Evolutionary conservation across 208 protist genomes (phyloP), one percentile per base, ranked within the genome.

Genomic region (Trypanosoma congolense): DNA sequence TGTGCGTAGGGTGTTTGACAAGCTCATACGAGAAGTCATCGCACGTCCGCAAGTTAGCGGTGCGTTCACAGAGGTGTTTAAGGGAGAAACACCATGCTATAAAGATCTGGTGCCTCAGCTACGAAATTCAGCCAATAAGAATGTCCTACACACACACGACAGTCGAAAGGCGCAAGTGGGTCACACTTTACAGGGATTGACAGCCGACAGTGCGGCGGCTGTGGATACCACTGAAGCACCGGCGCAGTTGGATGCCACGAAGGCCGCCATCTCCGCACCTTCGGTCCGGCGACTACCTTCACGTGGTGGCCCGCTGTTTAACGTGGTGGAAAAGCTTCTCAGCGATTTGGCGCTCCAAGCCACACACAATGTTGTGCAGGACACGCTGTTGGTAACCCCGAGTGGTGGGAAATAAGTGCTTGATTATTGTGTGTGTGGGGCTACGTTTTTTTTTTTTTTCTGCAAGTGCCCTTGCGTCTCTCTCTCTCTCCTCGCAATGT

Each of bases 11-110:
- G 55, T 89, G 12, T 44, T 91, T 62, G 81, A 90, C 18, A 78
- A 87, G 51, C 53, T 91, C 42, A 36, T 94, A 47, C 80, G 79
- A 45, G 49, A 57, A n/a, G 61, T 88, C 9, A 73, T 94, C 22
- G 69, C 65, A 18, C 58, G 70, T 3, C 72, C 80, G 3, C 56
- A 41, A 18, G 77, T 91, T 36, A 65, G 69, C 29, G 57, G 36
- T 14, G 76, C 83, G 26, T 86, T 91, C 54, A 82, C 73, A 12
- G 80, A 83, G 48, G 59, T 65, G 3, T 42, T 61, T 29, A 51
- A 44, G 21, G 59, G 56, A 24, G 43, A 40, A 6, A 40, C 48
- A 19, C 66, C 66, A 26, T 57, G 57, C 21, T 73, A 67, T 36
- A 47, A 43, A 18, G 51, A 65, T n/a, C 56, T 73, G 19, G 48